Conservation (phyloP, 352 stramenopile genomes). For the Phytophthora sojae region DNA sequence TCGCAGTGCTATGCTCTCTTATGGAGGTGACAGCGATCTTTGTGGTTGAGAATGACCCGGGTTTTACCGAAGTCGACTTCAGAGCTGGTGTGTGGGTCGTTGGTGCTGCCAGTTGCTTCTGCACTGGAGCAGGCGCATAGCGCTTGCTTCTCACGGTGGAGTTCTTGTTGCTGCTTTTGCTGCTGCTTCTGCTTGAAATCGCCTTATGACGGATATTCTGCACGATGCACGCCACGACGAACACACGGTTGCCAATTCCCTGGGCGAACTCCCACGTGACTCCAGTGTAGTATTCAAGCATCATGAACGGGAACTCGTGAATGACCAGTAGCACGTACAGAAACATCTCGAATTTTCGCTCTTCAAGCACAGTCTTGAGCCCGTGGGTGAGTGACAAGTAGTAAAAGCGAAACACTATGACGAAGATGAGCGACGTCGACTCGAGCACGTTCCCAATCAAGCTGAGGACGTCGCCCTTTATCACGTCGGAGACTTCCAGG, state of each 20-base stretch:
- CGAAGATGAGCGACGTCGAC: slow-evolving; percentile 22
- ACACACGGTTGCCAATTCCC: slow-evolving; percentile 15
- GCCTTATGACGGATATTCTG: slow-evolving; percentile 25
- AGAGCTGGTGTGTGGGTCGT: not conserved
- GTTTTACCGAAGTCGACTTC: not conserved
- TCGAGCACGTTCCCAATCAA: slow-evolving; percentile 21
- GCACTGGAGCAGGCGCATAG: not conserved
- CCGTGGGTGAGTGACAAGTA: slow-evolving; percentile 23
- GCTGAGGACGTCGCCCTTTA: slow-evolving; percentile 3
- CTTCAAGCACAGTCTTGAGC: slow-evolving; percentile 1
- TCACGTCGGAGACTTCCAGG: slow-evolving; percentile 1
- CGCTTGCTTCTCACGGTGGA: slow-evolving; percentile 2
- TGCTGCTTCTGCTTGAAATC: slow-evolving; percentile 4
- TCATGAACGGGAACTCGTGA: slow-evolving; percentile 26
- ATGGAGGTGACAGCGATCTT: slow-evolving; percentile 8
- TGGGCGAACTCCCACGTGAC: slow-evolving; percentile 30
- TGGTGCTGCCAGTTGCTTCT: not conserved
- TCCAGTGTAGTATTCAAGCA: slow-evolving; percentile 15
- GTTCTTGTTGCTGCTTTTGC: not conserved
- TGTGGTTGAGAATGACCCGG: not conserved
- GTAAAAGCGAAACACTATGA: slow-evolving; percentile 33
- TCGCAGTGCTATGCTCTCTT: not conserved
- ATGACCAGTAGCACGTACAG: slow-evolving; percentile 23
- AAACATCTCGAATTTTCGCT: slow-evolving; percentile 24
- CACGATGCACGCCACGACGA: slow-evolving; percentile 23